Conservation (phyloP, 1,284 basidiomycete genomes). For the Earliella scabrosa region DNA sequence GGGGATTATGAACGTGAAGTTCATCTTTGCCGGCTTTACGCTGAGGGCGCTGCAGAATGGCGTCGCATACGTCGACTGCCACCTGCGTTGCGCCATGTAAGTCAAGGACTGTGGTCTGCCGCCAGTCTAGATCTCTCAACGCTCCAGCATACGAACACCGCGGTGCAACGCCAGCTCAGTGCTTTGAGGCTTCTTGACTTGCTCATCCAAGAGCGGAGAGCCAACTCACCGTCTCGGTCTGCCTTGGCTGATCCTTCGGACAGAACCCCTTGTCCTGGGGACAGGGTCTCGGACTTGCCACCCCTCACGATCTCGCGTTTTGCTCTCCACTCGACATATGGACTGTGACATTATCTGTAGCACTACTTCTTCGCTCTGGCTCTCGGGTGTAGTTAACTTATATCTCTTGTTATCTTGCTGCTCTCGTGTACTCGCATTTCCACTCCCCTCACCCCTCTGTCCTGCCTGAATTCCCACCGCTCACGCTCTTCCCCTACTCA, state of each 20-base stretch:
- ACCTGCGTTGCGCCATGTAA: constrained; percentile 5
- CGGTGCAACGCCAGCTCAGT: too few species aligned
- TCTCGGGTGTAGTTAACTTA: constrained; percentile 12
- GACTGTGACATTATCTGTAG: constrained; percentile 8
- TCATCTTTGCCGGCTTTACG: constrained; percentile 21
- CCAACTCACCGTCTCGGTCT: constrained; percentile 58
- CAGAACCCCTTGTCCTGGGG: background rate
- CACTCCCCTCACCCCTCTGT: background rate
- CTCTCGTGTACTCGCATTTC: background rate
- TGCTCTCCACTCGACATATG: too few species aligned
- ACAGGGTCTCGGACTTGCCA: background rate
- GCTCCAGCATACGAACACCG: background rate
- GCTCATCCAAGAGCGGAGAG: constrained; percentile 1
- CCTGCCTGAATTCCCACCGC: background rate
- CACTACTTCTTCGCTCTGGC: background rate
- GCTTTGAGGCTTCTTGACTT: constrained; percentile 47
- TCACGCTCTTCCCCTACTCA: background rate
- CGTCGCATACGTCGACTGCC: constrained; percentile 19
- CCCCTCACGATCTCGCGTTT: background rate
- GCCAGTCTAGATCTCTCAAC: too few species aligned
- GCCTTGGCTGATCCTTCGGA: constrained; percentile 24
- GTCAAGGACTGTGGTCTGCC: too few species aligned
- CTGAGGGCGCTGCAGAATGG: constrained; percentile 10
- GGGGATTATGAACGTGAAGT: constrained; percentile 6
- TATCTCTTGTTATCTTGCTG: background rate